Conservation (phyloP, 116 monocot species). For the Trichopus zeylanicus region DNA sequence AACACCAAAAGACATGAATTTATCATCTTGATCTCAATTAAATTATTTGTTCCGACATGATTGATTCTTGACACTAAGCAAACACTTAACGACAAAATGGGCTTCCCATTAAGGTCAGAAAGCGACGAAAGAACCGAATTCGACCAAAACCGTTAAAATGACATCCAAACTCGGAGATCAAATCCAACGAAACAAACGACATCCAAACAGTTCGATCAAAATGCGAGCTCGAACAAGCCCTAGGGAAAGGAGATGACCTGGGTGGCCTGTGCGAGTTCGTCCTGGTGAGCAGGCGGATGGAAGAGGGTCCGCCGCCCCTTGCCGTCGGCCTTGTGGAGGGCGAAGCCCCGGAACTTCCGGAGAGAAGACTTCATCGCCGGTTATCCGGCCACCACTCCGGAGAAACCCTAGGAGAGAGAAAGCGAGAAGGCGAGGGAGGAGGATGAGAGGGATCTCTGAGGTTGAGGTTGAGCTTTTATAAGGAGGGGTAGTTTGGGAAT, state of each 20-base stretch:
- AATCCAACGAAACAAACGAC: constrained; percentile 1
- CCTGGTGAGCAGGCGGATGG: not conserved
- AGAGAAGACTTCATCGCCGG: constrained; percentile 11
- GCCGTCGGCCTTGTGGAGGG: constrained; percentile 3
- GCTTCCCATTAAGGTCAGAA: no score
- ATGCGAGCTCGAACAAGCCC: not conserved
- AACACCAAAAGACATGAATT: no score
- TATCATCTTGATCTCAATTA: no score
- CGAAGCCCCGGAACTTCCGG: constrained; percentile 10
- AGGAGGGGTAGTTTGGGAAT: not conserved
- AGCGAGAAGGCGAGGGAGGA: not conserved
- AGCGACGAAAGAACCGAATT: no score
- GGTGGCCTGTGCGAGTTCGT: constrained; percentile 11
- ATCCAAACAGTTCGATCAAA: constrained; percentile 1
- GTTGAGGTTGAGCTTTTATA: no score
- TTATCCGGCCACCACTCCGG: not conserved
- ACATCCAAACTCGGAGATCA: no score
- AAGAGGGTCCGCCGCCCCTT: not conserved
- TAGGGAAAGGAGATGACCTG: constrained; percentile 1
- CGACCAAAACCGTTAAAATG: no score
- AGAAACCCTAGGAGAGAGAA: constrained; percentile 2
- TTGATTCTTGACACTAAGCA: no score
- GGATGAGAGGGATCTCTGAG: not conserved
- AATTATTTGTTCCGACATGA: no score
- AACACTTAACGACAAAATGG: no score